Evolutionary conservation across 2,329 filamentous ascomycete species (phyloP), one percentile per base, ranked within the genome.

Genomic region (Dryadomyces sulphureus): DNA sequence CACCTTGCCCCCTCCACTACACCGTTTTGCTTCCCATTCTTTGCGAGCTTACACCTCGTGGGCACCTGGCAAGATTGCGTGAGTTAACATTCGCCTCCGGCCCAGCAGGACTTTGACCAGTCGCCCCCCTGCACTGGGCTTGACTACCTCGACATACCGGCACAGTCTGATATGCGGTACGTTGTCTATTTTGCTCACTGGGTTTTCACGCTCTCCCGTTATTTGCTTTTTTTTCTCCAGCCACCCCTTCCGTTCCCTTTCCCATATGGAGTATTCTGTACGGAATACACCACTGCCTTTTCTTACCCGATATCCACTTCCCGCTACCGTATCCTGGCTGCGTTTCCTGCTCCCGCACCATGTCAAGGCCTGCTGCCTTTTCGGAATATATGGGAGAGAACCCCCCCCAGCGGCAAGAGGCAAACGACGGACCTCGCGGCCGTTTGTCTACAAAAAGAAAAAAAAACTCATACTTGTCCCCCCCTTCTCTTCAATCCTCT

Each of bases 141-240:
- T 58, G 70, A 73, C 54, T 75, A 73, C 57, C 65, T 74, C 57
- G 69, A 72, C 45, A 65, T 74, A 55, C 66, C 65, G 46, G 60
- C 66, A 44, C 64, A 67, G 54, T 57, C 64, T 67, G 72, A 75
- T 57, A 72, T 75, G 64, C 71, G 72, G 72, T 75, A 60, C 59
- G 72, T 70, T 21, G 19, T 22, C 11, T 30, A 3, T 22, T 38
- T 20, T n/a, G 5, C 7, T n/a, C 5, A 8, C 17, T 36, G n/a
- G 9, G 22, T 38, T 38, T 12, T n/a, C 6, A 38, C 9, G 6
- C 34, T 9, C 27, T 30, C 7, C 14, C 8, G 6, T 20, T n/a
- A 8, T 38, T 16, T 20, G 14, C 20, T n/a, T 38, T 38, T 3
- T 21, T 38, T 38, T 22, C 20, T 21, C 11, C 36, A 17, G 22